Conservation (phyloP, 2,329 filamentous ascomycete genomes). For the Plectosphaerella sp. region DNA sequence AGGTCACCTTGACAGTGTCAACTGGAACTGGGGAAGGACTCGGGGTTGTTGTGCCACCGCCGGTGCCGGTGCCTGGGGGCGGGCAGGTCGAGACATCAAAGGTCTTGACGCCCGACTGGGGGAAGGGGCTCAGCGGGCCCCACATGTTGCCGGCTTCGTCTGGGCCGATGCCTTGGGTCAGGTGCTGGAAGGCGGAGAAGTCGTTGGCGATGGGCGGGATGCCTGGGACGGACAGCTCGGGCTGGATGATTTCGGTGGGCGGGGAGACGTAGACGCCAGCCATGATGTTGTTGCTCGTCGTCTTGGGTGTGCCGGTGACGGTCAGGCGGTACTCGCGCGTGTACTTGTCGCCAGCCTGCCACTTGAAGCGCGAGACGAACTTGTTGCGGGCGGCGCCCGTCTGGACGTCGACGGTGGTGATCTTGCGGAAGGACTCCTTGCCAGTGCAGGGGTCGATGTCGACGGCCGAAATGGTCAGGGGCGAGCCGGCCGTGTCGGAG, state of each 20-base stretch:
- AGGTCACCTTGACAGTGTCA: constrained; percentile 5
- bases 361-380: constrained; percentile 27
- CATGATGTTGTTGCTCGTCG: constrained; percentile 30
- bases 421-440: constrained; percentile 24
- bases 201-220: constrained; percentile 21
- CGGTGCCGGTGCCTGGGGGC: neutral
- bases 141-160: constrained; percentile 23
- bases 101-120: constrained; percentile 10
- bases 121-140: constrained; percentile 29
- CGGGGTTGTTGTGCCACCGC: neutral
- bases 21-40: neutral
- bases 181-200: constrained; percentile 26
- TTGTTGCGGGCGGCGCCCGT: constrained; percentile 29
- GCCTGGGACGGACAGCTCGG: constrained; percentile 34
- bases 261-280: constrained; percentile 34
- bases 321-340: constrained; percentile 35
- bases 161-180: constrained; percentile 22
- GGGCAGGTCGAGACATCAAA: constrained; percentile 10
- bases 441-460: constrained; percentile 39
- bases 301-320: constrained; percentile 22
- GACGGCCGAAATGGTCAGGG: constrained; percentile 30
- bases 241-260: constrained; percentile 37
- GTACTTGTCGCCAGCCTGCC: constrained; percentile 22
- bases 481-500: constrained; percentile 21
- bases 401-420: constrained; percentile 24